Percentiles rank a stretch among this genome's conserved stretches.
phyloP scores from a whole-genome alignment of 129 eudicot species.

The Silybum marianum region DNA sequence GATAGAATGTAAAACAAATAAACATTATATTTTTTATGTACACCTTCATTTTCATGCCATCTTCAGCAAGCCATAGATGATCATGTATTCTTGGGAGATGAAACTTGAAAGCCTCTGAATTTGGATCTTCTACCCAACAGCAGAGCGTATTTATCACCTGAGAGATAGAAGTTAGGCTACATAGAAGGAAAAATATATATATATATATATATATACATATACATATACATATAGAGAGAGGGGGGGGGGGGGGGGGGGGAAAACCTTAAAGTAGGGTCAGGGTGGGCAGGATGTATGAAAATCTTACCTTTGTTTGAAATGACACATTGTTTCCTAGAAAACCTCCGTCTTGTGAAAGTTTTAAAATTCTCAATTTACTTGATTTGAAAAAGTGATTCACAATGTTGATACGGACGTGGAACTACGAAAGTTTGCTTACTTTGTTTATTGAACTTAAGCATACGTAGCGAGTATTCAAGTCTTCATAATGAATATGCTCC shows the following conservation, averaged over 20 bases:
- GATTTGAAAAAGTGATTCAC: background rate
- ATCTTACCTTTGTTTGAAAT: background rate
- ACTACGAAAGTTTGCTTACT: background rate
- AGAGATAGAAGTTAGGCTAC: background rate
- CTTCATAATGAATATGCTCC: constrained; percentile 7
- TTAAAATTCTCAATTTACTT: background rate
- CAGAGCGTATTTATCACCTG: constrained; percentile 1
- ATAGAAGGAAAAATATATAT: background rate
- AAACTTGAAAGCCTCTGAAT: constrained; percentile 7
- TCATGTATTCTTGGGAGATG: constrained; percentile 31
- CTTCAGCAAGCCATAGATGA: constrained; percentile 41
- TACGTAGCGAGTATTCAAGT: background rate
- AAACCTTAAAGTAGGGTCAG: background rate
- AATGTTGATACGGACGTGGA: background rate
- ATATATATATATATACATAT: too few species aligned
- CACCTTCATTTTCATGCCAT: constrained; percentile 41
- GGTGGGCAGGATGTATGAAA: background rate
- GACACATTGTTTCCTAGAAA: background rate
- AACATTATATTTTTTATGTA: background rate
- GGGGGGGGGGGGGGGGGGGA: too few species aligned
- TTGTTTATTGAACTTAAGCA: background rate
- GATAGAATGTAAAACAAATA: background rate
- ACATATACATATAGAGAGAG: too few species aligned
- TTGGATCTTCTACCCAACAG: constrained; percentile 23
- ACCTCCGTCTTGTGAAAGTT: background rate